phyloP scores from a whole-genome alignment of 1,284 basidiomycete species.

The Austroboletus novae-zelandiae region DNA sequence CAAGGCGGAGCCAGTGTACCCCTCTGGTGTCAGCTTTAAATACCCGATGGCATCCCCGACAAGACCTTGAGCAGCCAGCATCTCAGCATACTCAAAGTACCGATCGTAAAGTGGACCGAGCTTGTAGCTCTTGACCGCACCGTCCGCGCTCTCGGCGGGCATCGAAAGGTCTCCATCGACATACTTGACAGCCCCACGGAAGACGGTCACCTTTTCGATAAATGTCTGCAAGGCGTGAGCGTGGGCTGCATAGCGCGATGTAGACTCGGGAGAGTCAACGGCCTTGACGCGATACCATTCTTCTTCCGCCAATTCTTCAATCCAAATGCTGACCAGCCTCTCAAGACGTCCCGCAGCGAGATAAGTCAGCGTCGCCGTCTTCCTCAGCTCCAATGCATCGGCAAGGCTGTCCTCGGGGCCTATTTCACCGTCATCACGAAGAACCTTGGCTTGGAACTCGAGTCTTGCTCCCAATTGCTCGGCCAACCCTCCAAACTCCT shows the following conservation, averaged over 20 bases:
- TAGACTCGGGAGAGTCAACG: slow-evolving; percentile 27
- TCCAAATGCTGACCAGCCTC: slow-evolving; percentile 90
- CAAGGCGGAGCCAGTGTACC: slow-evolving; percentile 67
- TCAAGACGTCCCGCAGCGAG: slow-evolving; percentile 90
- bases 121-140: slow-evolving; percentile 72
- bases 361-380: slow-evolving; percentile 91
- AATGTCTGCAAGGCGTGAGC: slow-evolving; percentile 90
- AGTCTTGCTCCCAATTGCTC: slow-evolving; percentile 92
- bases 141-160: slow-evolving; percentile 34
- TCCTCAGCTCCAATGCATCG: slow-evolving; percentile 63
- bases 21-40: slow-evolving; percentile 76
- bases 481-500: slow-evolving; percentile 84
- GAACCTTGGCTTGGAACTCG: slow-evolving; percentile 46
- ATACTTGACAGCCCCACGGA: slow-evolving; percentile 88
- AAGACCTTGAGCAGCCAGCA: slow-evolving; percentile 88
- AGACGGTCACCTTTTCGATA: slow-evolving; percentile 95
- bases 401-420: slow-evolving; percentile 43
- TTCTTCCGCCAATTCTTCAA: slow-evolving; percentile 88
- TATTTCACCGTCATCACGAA: slow-evolving; percentile 16
- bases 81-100: slow-evolving; percentile 94
- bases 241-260: slow-evolving; percentile 81
- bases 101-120: slow-evolving; percentile 86
- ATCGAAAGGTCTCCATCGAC: slow-evolving; percentile 72
- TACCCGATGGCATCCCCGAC: slow-evolving; percentile 82
- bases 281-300: slow-evolving; percentile 44